Evolutionary conservation across 371 early-diverging fungal genomes (phyloP).

Genomic region (Basidiobolus heterosporus): DNA sequence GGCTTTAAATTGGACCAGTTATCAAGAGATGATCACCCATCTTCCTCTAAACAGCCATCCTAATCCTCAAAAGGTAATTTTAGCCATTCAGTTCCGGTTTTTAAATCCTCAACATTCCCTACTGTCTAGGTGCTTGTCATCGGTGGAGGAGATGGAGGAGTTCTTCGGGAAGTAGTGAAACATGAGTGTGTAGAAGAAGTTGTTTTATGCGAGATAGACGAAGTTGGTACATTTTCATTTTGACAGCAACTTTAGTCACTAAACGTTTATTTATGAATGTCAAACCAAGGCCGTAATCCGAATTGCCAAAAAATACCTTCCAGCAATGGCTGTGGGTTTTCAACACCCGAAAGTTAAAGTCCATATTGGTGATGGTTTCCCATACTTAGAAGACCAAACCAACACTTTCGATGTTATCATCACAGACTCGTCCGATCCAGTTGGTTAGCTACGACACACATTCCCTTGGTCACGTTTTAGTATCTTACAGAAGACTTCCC

Average conservation of each 20-base stretch:
- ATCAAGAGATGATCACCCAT: conserved; percentile 97
- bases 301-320: conserved; percentile 80
- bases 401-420: conserved; percentile 89
- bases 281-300: conserved; percentile 51
- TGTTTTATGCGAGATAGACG: conserved; percentile 89
- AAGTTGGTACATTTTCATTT: conserved; percentile 15
- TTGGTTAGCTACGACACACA: conserved; percentile 28
- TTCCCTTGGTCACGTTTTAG: not conserved
- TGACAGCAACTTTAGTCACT: not conserved
- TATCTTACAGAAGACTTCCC: not conserved
- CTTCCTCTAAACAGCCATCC: conserved; percentile 88
- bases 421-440: conserved; percentile 96
- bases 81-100: not conserved
- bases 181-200: conserved; percentile 82
- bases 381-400: conserved; percentile 70
- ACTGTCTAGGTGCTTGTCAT: conserved; percentile 74
- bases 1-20: conserved; percentile 28
- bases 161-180: conserved; percentile 91
- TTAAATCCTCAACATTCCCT: conserved; percentile 8
- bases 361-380: conserved; percentile 88
- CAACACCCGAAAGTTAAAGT: conserved; percentile 84
- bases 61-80: conserved; percentile 68
- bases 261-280: not conserved
- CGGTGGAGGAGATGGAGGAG: conserved; percentile 97
- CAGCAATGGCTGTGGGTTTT: conserved; percentile 85